Evolutionary conservation across 2,329 filamentous ascomycete species (phyloP).

Genomic region (Aschersonia sp.): DNA sequence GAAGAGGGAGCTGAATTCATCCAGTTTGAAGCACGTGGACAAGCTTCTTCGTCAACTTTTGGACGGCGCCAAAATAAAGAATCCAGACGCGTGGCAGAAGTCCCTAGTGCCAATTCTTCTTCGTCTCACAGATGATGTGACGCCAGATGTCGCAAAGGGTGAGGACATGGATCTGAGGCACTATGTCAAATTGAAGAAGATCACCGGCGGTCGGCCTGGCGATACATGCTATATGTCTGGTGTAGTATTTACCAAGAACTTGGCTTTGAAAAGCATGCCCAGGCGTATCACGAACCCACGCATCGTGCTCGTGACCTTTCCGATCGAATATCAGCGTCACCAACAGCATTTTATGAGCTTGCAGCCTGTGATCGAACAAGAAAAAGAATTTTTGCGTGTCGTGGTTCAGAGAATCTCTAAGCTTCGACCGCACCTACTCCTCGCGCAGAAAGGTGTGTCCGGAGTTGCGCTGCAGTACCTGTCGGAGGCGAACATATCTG

Average conservation of each 20-base stretch:
- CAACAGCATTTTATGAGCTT: constrained; percentile 89
- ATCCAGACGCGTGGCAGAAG: constrained; percentile 70
- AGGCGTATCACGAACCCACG: constrained; percentile 71
- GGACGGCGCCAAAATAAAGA: constrained; percentile 59
- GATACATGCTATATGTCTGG: constrained; percentile 96
- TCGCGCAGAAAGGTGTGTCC: constrained; percentile 89
- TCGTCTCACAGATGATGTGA: constrained; percentile 84
- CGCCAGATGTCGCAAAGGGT: constrained; percentile 77
- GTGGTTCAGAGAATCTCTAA: constrained; percentile 85
- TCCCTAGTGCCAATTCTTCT: constrained; percentile 82
- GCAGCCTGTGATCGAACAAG: constrained; percentile 91
- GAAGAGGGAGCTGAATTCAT: constrained; percentile 71
- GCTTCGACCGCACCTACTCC: constrained; percentile 67
- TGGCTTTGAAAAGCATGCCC: constrained; percentile 93
- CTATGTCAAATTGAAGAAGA: constrained; percentile 95
- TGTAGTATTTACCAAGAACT: constrained; percentile 92
- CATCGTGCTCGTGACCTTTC: constrained; percentile 86
- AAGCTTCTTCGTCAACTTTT: constrained; percentile 74
- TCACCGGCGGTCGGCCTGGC: constrained; percentile 75
- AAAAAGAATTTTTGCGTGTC: constrained; percentile 83
- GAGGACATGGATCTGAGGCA: constrained; percentile 96
- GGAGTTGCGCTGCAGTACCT: constrained; percentile 82
- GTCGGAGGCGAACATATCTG: constrained; percentile 77
- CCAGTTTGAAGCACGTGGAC: constrained; percentile 78
- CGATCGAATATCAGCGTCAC: constrained; percentile 89